Conservation (phyloP, 305 asterid species). For the Galium porrigens region DNA sequence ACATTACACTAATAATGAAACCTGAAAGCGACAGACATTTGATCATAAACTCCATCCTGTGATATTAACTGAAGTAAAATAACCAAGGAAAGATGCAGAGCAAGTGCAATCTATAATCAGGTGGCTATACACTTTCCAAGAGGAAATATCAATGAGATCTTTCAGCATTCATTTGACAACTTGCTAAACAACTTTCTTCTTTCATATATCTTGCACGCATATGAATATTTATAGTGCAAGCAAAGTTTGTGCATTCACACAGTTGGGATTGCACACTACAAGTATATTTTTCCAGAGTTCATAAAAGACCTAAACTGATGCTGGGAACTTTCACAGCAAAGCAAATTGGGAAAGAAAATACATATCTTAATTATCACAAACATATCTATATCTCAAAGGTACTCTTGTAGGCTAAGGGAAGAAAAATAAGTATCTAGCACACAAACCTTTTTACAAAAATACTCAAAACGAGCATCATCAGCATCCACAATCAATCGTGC, state of each 20-base stretch:
- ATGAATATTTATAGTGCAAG: background rate
- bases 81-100: too few relatives aligned
- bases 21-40: background rate
- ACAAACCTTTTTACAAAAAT: constrained; percentile 61
- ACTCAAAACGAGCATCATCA: constrained; percentile 64
- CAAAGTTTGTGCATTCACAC: background rate
- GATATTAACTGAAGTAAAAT: too few relatives aligned
- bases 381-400: background rate
- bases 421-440: background rate
- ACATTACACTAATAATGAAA: background rate
- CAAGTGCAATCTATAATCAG: too few relatives aligned
- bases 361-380: background rate
- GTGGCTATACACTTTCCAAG: too few relatives aligned
- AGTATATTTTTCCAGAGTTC: background rate
- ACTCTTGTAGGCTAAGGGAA: background rate
- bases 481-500: constrained; percentile 44
- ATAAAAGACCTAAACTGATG: background rate
- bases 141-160: too few relatives aligned
- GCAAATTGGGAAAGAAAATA: background rate
- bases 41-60: background rate
- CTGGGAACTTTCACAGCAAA: background rate
- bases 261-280: background rate
- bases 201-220: background rate
- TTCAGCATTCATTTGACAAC: too few relatives aligned
- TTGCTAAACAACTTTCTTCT: too few relatives aligned